A percentile compares a stretch with the other conserved stretches of the same genome.
Evolutionary conservation across 441 rosid genomes (phyloP).

Genomic region (Sinapis alba): DNA sequence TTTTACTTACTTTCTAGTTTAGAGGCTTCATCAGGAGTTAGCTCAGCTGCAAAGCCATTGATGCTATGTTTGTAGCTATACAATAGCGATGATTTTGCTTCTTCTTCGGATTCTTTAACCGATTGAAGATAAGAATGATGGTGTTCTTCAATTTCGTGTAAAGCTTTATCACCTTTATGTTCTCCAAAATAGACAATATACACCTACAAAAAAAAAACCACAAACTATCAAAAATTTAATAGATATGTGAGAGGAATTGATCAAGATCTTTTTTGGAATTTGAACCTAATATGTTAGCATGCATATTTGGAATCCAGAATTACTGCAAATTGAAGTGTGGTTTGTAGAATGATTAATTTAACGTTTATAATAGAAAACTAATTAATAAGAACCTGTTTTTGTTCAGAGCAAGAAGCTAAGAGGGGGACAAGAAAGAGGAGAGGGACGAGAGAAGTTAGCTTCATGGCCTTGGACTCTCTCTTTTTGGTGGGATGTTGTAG

Average conservation of each 20-base stretch:
- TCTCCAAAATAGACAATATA: constrained; percentile 63
- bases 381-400: constrained; percentile 38
- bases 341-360: neutral
- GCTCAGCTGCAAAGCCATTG: constrained; percentile 75
- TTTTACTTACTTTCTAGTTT: constrained; percentile 53
- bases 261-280: neutral
- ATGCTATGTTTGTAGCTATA: constrained; percentile 87
- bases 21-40: constrained; percentile 69
- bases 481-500: constrained; percentile 8
- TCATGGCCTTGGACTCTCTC: constrained; percentile 31
- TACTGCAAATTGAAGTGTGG: neutral
- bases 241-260: constrained; percentile 1
- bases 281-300: neutral
- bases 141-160: constrained; percentile 55
- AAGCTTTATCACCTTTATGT: constrained; percentile 51
- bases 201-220: constrained; percentile 37
- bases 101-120: constrained; percentile 58
- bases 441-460: constrained; percentile 35
- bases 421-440: constrained; percentile 47
- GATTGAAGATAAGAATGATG: constrained; percentile 57
- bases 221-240: neutral
- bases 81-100: constrained; percentile 59
- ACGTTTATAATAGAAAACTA: neutral
- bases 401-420: constrained; percentile 45
- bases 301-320: constrained; percentile 6